phyloP scores from a whole-genome alignment of 2,329 filamentous ascomycete genomes.

The Aspergillus sclerotialis region DNA sequence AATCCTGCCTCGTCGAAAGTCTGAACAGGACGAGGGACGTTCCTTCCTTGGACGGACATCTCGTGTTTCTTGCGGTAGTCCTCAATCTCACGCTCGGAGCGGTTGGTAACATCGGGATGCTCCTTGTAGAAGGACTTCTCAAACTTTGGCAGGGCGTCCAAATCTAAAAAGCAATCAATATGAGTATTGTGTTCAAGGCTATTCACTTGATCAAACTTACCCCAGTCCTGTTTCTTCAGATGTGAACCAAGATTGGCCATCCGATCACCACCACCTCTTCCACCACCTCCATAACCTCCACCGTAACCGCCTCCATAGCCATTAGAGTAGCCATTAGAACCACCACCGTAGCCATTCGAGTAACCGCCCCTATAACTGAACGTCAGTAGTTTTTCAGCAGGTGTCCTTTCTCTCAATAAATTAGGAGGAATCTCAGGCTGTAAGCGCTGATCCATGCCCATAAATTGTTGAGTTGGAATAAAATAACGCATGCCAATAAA shows the following conservation, averaged over 20 bases:
- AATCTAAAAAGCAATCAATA: conserved; percentile 50
- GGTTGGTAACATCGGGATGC: conserved; percentile 66
- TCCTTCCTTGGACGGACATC: conserved; percentile 71
- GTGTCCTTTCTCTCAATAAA: not conserved
- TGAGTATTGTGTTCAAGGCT: conserved; percentile 4
- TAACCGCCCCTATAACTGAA: conserved; percentile 40
- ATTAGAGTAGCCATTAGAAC: conserved; percentile 42
- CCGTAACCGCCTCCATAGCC: conserved; percentile 26
- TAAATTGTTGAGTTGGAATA: not conserved
- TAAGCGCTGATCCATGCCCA: not conserved
- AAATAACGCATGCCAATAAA: not conserved
- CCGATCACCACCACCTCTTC: conserved; percentile 74
- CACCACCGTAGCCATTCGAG: conserved; percentile 36
- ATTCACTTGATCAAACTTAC: conserved; percentile 47
- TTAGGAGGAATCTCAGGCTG: not conserved
- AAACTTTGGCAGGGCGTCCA: conserved; percentile 79
- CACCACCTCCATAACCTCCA: conserved; percentile 31
- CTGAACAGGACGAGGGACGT: conserved; percentile 89
- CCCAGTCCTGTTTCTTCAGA: conserved; percentile 83
- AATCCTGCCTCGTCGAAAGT: conserved; percentile 98
- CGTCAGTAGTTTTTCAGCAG: not conserved
- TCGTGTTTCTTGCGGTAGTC: conserved; percentile 79
- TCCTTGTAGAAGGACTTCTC: conserved; percentile 99
- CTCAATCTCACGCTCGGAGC: conserved; percentile 72
- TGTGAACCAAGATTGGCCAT: conserved; percentile 88